A percentile compares a stretch with the other conserved stretches of the same genome.
Evolutionary conservation across 2,329 filamentous ascomycete genomes (phyloP).

Genomic region (Paracoccidioides brasiliensis): DNA sequence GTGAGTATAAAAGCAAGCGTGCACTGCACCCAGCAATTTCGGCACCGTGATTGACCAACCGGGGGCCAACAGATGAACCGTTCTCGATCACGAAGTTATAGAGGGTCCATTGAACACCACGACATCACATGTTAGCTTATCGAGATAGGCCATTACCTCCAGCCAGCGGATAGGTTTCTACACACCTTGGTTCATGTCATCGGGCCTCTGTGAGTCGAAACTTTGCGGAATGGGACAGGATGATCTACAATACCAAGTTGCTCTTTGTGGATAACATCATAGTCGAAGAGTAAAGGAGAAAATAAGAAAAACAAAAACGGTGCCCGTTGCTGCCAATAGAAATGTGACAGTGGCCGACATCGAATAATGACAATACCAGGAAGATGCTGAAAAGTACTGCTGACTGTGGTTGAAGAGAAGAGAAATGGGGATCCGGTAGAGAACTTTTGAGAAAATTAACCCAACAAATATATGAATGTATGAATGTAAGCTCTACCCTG

Average conservation of each 20-base stretch:
- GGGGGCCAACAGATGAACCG: too few relatives aligned
- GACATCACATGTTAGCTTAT: neutral
- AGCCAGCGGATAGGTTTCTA: neutral
- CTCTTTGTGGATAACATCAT: constrained; percentile 53
- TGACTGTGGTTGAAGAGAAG: constrained; percentile 10
- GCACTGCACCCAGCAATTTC: neutral
- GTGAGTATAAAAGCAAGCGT: neutral
- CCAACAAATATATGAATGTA: constrained; percentile 20
- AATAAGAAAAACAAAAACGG: constrained; percentile 61
- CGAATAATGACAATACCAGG: constrained; percentile 56
- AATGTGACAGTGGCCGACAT: constrained; percentile 59
- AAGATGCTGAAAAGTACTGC: constrained; percentile 34
- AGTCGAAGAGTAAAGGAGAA: constrained; percentile 54
- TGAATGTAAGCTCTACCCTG: neutral
- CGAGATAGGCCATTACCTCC: neutral
- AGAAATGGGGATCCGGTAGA: neutral
- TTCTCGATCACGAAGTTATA: neutral
- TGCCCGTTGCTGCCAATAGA: constrained; percentile 70
- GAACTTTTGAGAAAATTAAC: neutral
- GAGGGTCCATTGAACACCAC: too few relatives aligned
- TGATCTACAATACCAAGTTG: constrained; percentile 51
- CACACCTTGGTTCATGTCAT: constrained; percentile 46
- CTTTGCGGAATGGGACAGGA: constrained; percentile 67
- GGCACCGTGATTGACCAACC: neutral
- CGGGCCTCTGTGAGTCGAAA: constrained; percentile 56